Evolutionary conservation across 225 moss, liverwort and hornwort genomes (phyloP).

Genomic region (Takakia lepidozioides): DNA sequence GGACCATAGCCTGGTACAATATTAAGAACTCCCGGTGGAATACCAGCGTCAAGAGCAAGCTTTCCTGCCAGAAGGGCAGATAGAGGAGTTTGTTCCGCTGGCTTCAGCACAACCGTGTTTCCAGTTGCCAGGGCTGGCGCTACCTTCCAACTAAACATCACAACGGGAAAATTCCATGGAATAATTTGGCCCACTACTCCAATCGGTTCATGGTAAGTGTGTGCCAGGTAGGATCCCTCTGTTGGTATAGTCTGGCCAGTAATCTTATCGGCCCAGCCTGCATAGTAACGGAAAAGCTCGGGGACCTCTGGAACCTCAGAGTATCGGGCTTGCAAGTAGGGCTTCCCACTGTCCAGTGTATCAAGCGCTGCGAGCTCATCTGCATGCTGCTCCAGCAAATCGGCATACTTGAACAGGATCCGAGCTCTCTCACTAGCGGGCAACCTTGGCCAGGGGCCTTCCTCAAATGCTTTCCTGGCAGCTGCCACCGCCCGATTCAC

Average conservation of each 20-base stretch:
- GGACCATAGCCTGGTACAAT: slow-evolving; percentile 75
- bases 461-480: slow-evolving; percentile 77
- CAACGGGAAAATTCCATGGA: slow-evolving; percentile 86
- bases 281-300: slow-evolving; percentile 61
- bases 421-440: slow-evolving; percentile 42
- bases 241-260: slow-evolving; percentile 58
- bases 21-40: slow-evolving; percentile 86
- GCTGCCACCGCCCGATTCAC: slow-evolving; percentile 73
- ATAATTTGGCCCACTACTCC: slow-evolving; percentile 90
- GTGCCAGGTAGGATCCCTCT: slow-evolving; percentile 45
- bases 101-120: slow-evolving; percentile 71
- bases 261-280: slow-evolving; percentile 94
- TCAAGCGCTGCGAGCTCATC: slow-evolving; percentile 73
- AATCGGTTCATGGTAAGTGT: slow-evolving; percentile 80
- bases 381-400: slow-evolving; percentile 59
- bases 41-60: slow-evolving; percentile 78
- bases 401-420: slow-evolving; percentile 64
- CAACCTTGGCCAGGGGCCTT: slow-evolving; percentile 83
- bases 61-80: slow-evolving; percentile 76
- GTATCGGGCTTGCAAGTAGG: slow-evolving; percentile 54
- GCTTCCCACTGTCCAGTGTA: slow-evolving; percentile 70
- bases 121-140: slow-evolving; percentile 85
- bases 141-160: slow-evolving; percentile 83
- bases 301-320: slow-evolving; percentile 41
- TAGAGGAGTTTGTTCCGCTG: slow-evolving; percentile 88